A percentile compares a stretch with the other conserved stretches of the same genome.
phyloP scores from a whole-genome alignment of 192 early-diverging fungal genomes.

The Entomortierella chlamydospora region DNA sequence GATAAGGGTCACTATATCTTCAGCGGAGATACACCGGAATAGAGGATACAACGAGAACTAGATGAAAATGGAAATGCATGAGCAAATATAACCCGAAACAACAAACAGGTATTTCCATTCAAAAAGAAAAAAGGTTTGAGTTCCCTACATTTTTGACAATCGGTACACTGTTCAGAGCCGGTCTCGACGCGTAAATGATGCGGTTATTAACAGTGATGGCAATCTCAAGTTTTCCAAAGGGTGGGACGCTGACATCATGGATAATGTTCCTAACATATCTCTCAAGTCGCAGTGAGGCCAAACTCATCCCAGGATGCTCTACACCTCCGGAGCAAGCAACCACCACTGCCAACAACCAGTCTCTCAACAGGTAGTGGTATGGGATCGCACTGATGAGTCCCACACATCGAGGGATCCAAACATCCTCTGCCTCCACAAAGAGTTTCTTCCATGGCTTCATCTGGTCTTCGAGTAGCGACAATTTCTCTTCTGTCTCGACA shows the following conservation, averaged over 20 bases:
- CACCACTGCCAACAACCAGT: slow-evolving; percentile 80
- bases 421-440: slow-evolving; percentile 66
- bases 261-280: slow-evolving; percentile 77
- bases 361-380: slow-evolving; percentile 78
- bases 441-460: slow-evolving; percentile 67
- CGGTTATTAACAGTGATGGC: slow-evolving; percentile 72
- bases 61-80: background rate
- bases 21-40: slow-evolving; percentile 74
- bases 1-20: slow-evolving; percentile 74
- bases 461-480: slow-evolving; percentile 71
- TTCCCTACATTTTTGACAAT: slow-evolving; percentile 76
- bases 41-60: slow-evolving; percentile 84
- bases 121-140: no score
- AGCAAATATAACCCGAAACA: no score
- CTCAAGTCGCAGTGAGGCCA: slow-evolving; percentile 60
- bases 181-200: slow-evolving; percentile 74
- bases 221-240: slow-evolving; percentile 82
- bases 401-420: slow-evolving; percentile 76
- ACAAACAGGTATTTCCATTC: no score
- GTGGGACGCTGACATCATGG: slow-evolving; percentile 79
- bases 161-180: slow-evolving; percentile 80
- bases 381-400: slow-evolving; percentile 80
- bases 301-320: slow-evolving; percentile 48
- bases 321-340: slow-evolving; percentile 67
- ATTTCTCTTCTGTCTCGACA: slow-evolving; percentile 74